phyloP scores from a whole-genome alignment of 495 filamentous ascomycete species.

The Margaritispora aquatica region DNA sequence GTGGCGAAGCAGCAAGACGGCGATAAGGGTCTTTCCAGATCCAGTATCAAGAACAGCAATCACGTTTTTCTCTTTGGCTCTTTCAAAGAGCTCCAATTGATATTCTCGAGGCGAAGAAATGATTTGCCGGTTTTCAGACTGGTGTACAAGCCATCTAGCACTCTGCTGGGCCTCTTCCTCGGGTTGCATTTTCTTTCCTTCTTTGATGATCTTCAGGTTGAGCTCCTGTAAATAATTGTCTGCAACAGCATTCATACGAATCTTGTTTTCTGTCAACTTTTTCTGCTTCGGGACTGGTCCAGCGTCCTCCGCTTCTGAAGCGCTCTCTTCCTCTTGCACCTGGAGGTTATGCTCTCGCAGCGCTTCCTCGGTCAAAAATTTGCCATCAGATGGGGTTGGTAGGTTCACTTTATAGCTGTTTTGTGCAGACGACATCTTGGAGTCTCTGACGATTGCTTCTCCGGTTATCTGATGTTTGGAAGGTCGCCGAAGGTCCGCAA shows the following conservation, averaged over 20 bases:
- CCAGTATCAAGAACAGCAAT: constrained; percentile 97
- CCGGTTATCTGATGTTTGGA: not conserved
- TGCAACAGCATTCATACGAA: constrained; percentile 47
- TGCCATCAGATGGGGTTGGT: too few species aligned
- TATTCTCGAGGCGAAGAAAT: constrained; percentile 80
- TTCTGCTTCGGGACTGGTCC: constrained; percentile 18
- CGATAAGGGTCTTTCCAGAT: constrained; percentile 95
- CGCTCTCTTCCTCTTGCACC: constrained; percentile 23
- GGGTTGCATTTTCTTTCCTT: constrained; percentile 4
- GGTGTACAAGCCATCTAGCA: constrained; percentile 29
- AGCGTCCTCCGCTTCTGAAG: constrained; percentile 19
- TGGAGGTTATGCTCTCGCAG: not conserved
- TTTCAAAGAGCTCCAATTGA: constrained; percentile 87
- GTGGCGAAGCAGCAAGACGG: constrained; percentile 76
- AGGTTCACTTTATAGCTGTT: too few species aligned
- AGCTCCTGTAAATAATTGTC: constrained; percentile 26
- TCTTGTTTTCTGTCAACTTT: constrained; percentile 40
- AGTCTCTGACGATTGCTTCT: not conserved
- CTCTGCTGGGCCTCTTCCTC: constrained; percentile 32
- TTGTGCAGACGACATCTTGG: too few species aligned
- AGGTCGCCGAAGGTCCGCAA: constrained; percentile 20
- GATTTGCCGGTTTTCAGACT: constrained; percentile 36
- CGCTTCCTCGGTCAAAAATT: too few species aligned
- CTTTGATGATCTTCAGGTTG: constrained; percentile 7
- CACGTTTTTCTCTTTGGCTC: constrained; percentile 78